These are phyloP conservation scores for Oleoguttula mirabilis DNA, from an alignment of 495 filamentous ascomycete species.

Conservation along the genomic window DNA sequence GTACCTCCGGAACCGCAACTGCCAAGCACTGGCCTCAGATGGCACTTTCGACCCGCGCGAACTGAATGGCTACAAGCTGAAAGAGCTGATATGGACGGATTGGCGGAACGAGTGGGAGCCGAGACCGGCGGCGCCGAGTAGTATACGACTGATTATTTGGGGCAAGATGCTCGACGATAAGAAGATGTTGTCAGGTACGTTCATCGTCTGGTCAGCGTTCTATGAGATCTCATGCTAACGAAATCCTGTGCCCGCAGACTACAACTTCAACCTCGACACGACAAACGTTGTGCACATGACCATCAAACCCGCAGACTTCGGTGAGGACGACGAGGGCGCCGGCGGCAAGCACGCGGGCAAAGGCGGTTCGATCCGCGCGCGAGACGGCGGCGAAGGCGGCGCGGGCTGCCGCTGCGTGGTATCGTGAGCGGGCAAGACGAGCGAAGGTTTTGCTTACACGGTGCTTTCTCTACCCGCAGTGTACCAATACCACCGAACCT, in stretches of 20 bases:
- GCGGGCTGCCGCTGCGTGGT: slow-evolving; percentile 72
- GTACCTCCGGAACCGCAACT: slow-evolving; percentile 66
- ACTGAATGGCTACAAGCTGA: slow-evolving; percentile 70
- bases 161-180: slow-evolving; percentile 83
- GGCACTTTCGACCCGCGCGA: slow-evolving; percentile 63
- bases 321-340: slow-evolving; percentile 82
- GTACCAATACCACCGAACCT: too few relatives aligned
- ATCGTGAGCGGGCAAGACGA: slow-evolving; percentile 54
- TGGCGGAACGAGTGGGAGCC: slow-evolving; percentile 87
- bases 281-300: slow-evolving; percentile 91
- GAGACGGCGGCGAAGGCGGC: slow-evolving; percentile 42
- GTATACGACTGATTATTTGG: slow-evolving; percentile 79
- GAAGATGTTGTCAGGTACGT: slow-evolving; percentile 57
- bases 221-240: background rate
- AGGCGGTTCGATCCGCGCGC: slow-evolving; percentile 45
- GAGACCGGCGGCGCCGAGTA: slow-evolving; percentile 67
- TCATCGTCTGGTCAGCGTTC: too few relatives aligned
- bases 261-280: slow-evolving; percentile 55
- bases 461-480: too few relatives aligned
- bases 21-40: slow-evolving; percentile 30
- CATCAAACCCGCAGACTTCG: slow-evolving; percentile 72
- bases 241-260: slow-evolving; percentile 43
- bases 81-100: slow-evolving; percentile 81
- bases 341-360: slow-evolving; percentile 44
- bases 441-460: too few relatives aligned